These are phyloP conservation scores for Globisporangium nagaii DNA, from an alignment of 352 stramenopile genomes.

Conservation along the genomic window DNA sequence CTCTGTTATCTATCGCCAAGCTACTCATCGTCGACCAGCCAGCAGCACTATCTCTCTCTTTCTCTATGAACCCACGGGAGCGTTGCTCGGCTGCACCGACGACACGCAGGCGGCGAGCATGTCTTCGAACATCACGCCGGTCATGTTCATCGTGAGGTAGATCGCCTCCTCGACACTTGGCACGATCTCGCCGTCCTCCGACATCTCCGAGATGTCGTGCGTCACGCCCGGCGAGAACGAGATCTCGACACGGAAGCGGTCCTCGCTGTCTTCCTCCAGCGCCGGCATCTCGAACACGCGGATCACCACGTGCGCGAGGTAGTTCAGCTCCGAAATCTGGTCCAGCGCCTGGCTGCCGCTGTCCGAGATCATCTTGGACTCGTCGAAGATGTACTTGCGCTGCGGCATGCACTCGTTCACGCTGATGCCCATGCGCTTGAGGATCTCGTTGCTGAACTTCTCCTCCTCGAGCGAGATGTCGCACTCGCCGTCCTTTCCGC, in stretches of 20 bases:
- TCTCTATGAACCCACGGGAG: neutral
- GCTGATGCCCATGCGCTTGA: constrained; percentile 83
- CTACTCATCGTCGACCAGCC: no score
- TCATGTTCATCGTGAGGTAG: constrained; percentile 84
- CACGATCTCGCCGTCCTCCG: constrained; percentile 13
- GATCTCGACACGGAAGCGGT: constrained; percentile 84
- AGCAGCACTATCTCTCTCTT: neutral
- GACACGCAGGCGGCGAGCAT: constrained; percentile 83
- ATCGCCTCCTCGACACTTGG: constrained; percentile 59
- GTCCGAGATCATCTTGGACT: constrained; percentile 78
- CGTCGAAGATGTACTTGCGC: constrained; percentile 75
- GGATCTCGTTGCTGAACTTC: constrained; percentile 80
- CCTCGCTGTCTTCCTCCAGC: constrained; percentile 74
- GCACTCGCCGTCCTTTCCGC: constrained; percentile 57
- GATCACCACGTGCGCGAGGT: constrained; percentile 98
- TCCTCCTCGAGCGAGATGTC: constrained; percentile 77
- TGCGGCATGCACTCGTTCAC: constrained; percentile 75
- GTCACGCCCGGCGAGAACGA: constrained; percentile 74
- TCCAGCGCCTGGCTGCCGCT: constrained; percentile 68
- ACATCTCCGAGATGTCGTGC: constrained; percentile 24
- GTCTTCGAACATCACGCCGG: constrained; percentile 85
- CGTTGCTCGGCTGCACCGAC: constrained; percentile 43
- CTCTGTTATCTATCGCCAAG: neutral
- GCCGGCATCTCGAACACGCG: constrained; percentile 96
- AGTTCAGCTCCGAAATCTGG: constrained; percentile 94